phyloP scores from a whole-genome alignment of 2,329 filamentous ascomycete genomes.

The Aspergillus viridinutans region DNA sequence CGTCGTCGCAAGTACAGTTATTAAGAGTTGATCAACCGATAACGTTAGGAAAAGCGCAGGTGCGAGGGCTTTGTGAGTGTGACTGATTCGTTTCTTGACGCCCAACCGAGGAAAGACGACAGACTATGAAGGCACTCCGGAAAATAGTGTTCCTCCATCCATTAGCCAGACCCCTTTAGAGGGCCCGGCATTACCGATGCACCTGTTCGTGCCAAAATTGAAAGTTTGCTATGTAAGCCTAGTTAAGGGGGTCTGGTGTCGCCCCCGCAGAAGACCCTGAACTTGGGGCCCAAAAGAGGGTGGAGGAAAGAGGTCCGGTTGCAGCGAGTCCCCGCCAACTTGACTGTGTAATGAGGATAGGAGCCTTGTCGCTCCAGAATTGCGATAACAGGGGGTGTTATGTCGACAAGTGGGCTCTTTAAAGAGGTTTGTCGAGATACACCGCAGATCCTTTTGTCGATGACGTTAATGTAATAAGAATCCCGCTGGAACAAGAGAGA shows the following conservation, averaged over 20 bases:
- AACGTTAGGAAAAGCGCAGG: background rate
- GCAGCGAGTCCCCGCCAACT: slow-evolving; percentile 84
- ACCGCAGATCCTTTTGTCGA: slow-evolving; percentile 8
- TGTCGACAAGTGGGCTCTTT: slow-evolving; percentile 10
- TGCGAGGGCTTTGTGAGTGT: background rate
- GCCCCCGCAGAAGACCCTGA: slow-evolving; percentile 94
- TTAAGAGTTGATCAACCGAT: background rate
- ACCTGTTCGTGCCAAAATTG: slow-evolving; percentile 35
- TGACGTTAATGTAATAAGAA: slow-evolving; percentile 6
- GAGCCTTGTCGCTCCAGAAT: slow-evolving; percentile 41
- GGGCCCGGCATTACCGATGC: slow-evolving; percentile 38
- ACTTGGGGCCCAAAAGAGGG: slow-evolving; percentile 87
- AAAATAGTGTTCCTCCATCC: slow-evolving; percentile 31
- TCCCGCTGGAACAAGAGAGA: background rate
- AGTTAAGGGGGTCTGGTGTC: slow-evolving; percentile 98
- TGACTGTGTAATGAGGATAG: slow-evolving; percentile 59
- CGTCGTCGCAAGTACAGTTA: background rate
- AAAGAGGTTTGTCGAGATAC: slow-evolving; percentile 11
- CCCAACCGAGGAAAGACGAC: slow-evolving; percentile 16
- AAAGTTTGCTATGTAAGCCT: slow-evolving; percentile 35
- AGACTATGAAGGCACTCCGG: slow-evolving; percentile 22
- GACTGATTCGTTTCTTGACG: background rate
- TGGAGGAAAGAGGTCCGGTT: slow-evolving; percentile 69
- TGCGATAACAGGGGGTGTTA: slow-evolving; percentile 17
- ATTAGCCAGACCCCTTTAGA: slow-evolving; percentile 42